Conservation (phyloP, 305 asterid species). For the Solanum chacoense region DNA sequence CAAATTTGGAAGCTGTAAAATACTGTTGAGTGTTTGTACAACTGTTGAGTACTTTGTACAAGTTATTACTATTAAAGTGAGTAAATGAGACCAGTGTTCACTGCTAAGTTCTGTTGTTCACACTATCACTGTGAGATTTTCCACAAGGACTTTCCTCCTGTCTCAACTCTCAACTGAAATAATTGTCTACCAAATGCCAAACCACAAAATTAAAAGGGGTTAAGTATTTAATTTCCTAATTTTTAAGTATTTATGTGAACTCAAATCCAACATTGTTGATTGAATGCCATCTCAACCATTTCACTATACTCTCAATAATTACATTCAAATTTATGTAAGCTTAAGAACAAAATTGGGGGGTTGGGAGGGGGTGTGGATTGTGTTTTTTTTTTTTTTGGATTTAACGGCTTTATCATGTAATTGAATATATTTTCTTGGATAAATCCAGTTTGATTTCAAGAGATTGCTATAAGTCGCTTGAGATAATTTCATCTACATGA, state of each 20-base stretch:
- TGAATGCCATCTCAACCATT: not conserved
- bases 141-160: not conserved
- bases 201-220: not conserved
- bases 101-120: not conserved
- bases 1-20: not conserved
- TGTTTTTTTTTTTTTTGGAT: no score
- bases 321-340: not conserved
- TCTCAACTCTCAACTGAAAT: not conserved
- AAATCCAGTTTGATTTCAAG: not conserved
- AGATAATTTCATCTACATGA: not conserved
- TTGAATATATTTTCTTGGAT: no score
- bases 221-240: not conserved
- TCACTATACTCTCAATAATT: not conserved
- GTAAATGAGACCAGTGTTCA: not conserved
- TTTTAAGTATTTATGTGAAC: not conserved
- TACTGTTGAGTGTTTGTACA: not conserved
- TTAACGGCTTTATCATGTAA: no score
- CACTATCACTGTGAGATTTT: not conserved
- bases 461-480: not conserved
- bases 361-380: not conserved
- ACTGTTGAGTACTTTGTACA: not conserved
- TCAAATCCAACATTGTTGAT: not conserved
- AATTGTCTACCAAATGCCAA: not conserved
- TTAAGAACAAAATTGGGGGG: not conserved
- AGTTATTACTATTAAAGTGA: not conserved